phyloP scores from a whole-genome alignment of 2,329 filamentous ascomycete species.

The Colletotrichum sublineola region DNA sequence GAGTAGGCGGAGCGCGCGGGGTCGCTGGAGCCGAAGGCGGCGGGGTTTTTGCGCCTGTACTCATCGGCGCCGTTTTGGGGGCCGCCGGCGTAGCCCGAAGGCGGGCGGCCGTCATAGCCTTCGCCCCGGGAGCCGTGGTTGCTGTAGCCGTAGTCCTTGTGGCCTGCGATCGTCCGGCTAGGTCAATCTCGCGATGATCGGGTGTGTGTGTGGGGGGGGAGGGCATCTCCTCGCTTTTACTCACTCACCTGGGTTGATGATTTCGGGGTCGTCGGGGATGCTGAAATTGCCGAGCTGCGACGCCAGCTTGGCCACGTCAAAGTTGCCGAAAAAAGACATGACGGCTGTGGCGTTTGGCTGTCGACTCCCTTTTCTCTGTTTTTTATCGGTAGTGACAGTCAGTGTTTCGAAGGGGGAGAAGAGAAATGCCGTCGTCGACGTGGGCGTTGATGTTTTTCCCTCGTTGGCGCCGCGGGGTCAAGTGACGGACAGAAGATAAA shows the following conservation, averaged over 20 bases:
- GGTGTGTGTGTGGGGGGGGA: too few relatives aligned
- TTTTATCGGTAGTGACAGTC: slow-evolving; percentile 30
- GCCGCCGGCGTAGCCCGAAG: slow-evolving; percentile 39
- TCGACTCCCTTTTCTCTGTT: neutral
- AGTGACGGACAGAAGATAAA: slow-evolving; percentile 8
- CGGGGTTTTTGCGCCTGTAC: slow-evolving; percentile 35
- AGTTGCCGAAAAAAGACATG: slow-evolving; percentile 42
- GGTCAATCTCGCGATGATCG: neutral
- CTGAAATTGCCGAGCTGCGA: slow-evolving; percentile 57
- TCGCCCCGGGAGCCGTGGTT: slow-evolving; percentile 23
- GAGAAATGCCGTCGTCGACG: too few relatives aligned
- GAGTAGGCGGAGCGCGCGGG: slow-evolving; percentile 22
- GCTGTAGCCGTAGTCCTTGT: slow-evolving; percentile 39
- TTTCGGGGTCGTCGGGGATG: slow-evolving; percentile 52
- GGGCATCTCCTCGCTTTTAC: neutral
- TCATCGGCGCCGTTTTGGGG: slow-evolving; percentile 41
- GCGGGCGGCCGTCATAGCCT: slow-evolving; percentile 40
- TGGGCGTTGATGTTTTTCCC: neutral
- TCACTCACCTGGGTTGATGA: slow-evolving; percentile 43
- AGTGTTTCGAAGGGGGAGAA: neutral
- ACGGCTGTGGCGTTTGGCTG: neutral
- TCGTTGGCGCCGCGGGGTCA: slow-evolving; percentile 26
- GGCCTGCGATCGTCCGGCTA: slow-evolving; percentile 8
- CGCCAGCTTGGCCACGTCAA: slow-evolving; percentile 49
- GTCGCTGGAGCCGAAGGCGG: slow-evolving; percentile 38